phyloP scores from a whole-genome alignment of 768 basidiomycete species.

The Suillus weaverae region DNA sequence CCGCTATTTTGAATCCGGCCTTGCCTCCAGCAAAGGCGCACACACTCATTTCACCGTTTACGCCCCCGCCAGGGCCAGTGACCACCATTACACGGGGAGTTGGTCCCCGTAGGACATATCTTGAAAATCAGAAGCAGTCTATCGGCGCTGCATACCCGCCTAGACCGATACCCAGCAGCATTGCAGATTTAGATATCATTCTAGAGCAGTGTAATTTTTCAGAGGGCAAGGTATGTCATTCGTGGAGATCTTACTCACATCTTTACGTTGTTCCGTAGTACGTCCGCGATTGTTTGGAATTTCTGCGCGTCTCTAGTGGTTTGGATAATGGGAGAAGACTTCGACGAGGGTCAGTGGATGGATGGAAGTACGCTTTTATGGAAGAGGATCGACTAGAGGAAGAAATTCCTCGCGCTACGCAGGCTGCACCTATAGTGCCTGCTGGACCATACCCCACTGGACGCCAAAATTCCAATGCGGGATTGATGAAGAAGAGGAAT shows the following conservation, averaged over 20 bases:
- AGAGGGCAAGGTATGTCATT: slow-evolving; percentile 55
- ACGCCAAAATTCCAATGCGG: slow-evolving; percentile 50
- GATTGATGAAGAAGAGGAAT: slow-evolving; percentile 57
- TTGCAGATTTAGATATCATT: slow-evolving; percentile 86
- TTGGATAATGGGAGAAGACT: slow-evolving; percentile 76
- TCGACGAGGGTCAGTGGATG: slow-evolving; percentile 68
- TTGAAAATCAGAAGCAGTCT: slow-evolving; percentile 60
- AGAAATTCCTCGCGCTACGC: slow-evolving; percentile 9
- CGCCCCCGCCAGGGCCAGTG: slow-evolving; percentile 42
- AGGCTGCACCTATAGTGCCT: slow-evolving; percentile 21
- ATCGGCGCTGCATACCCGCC: slow-evolving; percentile 78
- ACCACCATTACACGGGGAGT: slow-evolving; percentile 54
- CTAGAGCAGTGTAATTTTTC: slow-evolving; percentile 87
- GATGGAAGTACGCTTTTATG: slow-evolving; percentile 81
- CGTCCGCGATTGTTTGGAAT: slow-evolving; percentile 94
- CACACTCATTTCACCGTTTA: slow-evolving; percentile 50
- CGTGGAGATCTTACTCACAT: neutral
- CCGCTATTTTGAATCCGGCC: slow-evolving; percentile 64
- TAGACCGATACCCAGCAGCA: slow-evolving; percentile 74
- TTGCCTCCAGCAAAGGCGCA: slow-evolving; percentile 50
- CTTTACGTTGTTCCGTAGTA: slow-evolving; percentile 47
- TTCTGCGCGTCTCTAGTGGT: slow-evolving; percentile 81
- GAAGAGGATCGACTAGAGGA: slow-evolving; percentile 40
- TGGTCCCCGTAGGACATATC: slow-evolving; percentile 76
- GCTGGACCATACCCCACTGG: slow-evolving; percentile 25